phyloP scores from a whole-genome alignment of 495 filamentous ascomycete species.

The Hypoxylon fuscum region DNA sequence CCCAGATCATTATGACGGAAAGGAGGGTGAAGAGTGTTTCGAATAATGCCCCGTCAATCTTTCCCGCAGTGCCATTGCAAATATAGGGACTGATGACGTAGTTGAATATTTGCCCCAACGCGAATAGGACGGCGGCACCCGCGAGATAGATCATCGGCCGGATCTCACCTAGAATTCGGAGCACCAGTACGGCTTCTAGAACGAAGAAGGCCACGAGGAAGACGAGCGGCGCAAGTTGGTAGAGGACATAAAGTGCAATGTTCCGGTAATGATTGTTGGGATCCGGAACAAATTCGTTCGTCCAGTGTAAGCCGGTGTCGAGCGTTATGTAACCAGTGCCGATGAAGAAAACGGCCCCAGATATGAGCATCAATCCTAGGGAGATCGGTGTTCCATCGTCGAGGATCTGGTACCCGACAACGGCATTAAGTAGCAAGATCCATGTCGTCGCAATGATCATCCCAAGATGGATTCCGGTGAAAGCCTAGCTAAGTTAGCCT shows the following conservation, averaged over 20 bases:
- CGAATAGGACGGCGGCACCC: conserved; percentile 80
- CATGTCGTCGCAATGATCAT: conserved; percentile 87
- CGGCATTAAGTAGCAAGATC: conserved; percentile 90
- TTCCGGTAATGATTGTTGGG: conserved; percentile 68
- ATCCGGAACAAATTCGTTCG: conserved; percentile 73
- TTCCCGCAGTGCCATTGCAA: conserved; percentile 79
- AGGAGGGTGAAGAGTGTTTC: conserved; percentile 91
- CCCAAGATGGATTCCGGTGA: conserved; percentile 92
- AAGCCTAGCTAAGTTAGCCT: conserved; percentile 67
- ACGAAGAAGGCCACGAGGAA: conserved; percentile 85
- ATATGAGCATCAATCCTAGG: conserved; percentile 74
- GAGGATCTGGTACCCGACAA: conserved; percentile 91
- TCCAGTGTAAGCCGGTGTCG: conserved; percentile 90
- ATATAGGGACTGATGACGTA: conserved; percentile 93
- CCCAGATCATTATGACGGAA: conserved; percentile 82
- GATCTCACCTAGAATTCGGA: conserved; percentile 83
- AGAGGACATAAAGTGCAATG: conserved; percentile 91
- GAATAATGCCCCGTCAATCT: conserved; percentile 93
- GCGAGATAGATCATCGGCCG: conserved; percentile 88
- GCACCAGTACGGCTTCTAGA: conserved; percentile 82
- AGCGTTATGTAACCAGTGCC: conserved; percentile 96
- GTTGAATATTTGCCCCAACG: conserved; percentile 92
- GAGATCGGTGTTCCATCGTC: conserved; percentile 93
- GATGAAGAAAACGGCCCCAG: conserved; percentile 77
- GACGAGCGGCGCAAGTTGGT: conserved; percentile 89